phyloP scores from a whole-genome alignment of 2,329 filamentous ascomycete genomes.

The Xylariaceae sp. region DNA sequence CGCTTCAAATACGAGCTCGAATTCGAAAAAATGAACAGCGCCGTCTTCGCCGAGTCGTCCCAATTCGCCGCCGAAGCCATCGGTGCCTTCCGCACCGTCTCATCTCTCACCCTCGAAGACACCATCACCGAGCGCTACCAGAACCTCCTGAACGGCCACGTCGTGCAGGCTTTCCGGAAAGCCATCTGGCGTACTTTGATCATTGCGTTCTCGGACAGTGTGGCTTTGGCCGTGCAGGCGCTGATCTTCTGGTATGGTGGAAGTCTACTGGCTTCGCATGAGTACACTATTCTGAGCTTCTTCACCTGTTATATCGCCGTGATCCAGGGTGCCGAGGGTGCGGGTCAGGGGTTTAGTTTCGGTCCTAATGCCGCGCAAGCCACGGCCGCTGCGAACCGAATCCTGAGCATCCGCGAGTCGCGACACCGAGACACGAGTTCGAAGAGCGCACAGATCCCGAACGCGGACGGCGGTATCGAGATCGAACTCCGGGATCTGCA shows the following conservation, averaged over 20 bases:
- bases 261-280: constrained; percentile 47
- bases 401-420: constrained; percentile 47
- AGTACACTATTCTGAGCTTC: constrained; percentile 45
- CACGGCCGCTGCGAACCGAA: constrained; percentile 54
- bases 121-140: constrained; percentile 59
- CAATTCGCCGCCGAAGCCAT: constrained; percentile 72
- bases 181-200: constrained; percentile 58
- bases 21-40: constrained; percentile 63
- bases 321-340: constrained; percentile 61
- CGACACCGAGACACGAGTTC: constrained; percentile 34
- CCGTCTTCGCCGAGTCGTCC: constrained; percentile 65
- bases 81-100: constrained; percentile 66
- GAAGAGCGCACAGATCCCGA: constrained; percentile 36
- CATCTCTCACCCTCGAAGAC: constrained; percentile 64
- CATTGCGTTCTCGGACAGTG: constrained; percentile 65
- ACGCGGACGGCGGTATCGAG: constrained; percentile 46
- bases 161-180: constrained; percentile 54
- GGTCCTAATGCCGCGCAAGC: constrained; percentile 60
- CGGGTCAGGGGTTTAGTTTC: constrained; percentile 63
- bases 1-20: constrained; percentile 55
- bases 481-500: constrained; percentile 53
- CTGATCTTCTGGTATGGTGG: constrained; percentile 64
- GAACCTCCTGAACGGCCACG: constrained; percentile 53
- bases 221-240: constrained; percentile 58
- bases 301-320: constrained; percentile 60